Conservation (phyloP, 2,329 filamentous ascomycete species). For the Trichoderma pleuroti region DNA sequence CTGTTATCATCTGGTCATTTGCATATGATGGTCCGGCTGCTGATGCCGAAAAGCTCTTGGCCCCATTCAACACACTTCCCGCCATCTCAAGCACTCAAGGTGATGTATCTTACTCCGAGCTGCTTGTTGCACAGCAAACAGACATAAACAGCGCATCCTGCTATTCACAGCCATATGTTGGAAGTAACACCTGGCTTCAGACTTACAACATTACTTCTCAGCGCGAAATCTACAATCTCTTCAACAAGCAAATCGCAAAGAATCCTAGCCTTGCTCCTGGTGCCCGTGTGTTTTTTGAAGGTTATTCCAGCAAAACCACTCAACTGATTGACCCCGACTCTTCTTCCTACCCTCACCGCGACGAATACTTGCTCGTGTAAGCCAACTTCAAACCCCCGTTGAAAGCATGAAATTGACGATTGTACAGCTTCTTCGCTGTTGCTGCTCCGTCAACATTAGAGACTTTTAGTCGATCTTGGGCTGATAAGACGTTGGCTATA, state of each 20-base stretch:
- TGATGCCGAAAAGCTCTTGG: background rate
- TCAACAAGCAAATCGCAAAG: background rate
- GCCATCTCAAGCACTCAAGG: background rate
- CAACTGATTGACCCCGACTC: background rate
- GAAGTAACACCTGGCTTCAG: background rate
- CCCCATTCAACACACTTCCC: conserved; percentile 1
- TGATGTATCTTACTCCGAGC: background rate
- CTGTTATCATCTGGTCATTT: conserved; percentile 1
- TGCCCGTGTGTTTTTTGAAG: background rate
- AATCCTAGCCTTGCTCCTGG: background rate
- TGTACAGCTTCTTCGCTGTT: background rate
- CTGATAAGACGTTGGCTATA: background rate
- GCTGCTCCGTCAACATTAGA: background rate
- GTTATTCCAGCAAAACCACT: background rate
- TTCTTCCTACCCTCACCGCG: background rate
- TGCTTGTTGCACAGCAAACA: background rate
- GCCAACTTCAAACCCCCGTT: background rate
- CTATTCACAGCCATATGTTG: background rate
- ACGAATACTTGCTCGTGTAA: conserved; percentile 8
- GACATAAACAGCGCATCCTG: background rate
- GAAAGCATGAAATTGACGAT: background rate
- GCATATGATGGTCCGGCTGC: background rate
- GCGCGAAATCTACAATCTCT: background rate
- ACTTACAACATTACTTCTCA: background rate
- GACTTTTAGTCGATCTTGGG: background rate